A percentile compares a stretch with the other conserved stretches of the same genome.
Evolutionary conservation across 2,329 filamentous ascomycete genomes (phyloP).

Genomic region (Colletotrichum lini): DNA sequence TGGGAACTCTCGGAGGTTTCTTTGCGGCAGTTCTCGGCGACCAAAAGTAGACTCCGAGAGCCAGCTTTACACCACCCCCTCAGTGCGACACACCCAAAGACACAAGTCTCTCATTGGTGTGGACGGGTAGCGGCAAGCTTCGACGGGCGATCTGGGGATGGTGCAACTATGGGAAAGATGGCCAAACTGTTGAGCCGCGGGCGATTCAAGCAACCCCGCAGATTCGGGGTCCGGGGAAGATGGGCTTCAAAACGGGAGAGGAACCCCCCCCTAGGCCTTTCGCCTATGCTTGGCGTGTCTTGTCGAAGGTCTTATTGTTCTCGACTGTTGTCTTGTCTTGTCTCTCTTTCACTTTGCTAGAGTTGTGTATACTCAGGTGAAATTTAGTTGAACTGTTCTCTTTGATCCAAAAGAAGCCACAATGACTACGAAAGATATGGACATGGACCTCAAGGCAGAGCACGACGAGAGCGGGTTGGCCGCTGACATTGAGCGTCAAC

Average conservation of each 20-base stretch:
- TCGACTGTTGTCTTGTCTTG: background rate
- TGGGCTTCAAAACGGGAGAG: slow-evolving; percentile 36
- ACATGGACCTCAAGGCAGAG: slow-evolving; percentile 43
- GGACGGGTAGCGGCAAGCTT: slow-evolving; percentile 31
- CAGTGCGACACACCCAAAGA: background rate
- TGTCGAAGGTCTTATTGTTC: slow-evolving; percentile 15
- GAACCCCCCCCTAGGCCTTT: slow-evolving; percentile 19
- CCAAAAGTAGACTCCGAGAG: slow-evolving; percentile 28
- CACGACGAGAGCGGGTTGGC: slow-evolving; percentile 44
- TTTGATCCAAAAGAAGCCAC: background rate
- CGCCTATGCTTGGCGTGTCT: slow-evolving; percentile 28
- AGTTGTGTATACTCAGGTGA: background rate
- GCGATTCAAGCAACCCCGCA: slow-evolving; percentile 21
- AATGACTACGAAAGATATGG: slow-evolving; percentile 27
- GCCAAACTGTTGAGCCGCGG: background rate
- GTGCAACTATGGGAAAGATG: background rate
- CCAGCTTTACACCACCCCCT: background rate
- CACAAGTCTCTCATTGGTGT: slow-evolving; percentile 21
- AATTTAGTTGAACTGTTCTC: background rate
- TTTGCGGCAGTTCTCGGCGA: slow-evolving; percentile 16
- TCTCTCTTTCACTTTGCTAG: background rate
- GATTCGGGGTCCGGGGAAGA: slow-evolving; percentile 33
- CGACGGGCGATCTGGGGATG: slow-evolving; percentile 15
- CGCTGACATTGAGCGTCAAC: slow-evolving; percentile 33
- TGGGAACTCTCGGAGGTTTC: background rate